Conservation (phyloP, 108 stramenopile genomes). For the Fistulifera pelliculosa region DNA sequence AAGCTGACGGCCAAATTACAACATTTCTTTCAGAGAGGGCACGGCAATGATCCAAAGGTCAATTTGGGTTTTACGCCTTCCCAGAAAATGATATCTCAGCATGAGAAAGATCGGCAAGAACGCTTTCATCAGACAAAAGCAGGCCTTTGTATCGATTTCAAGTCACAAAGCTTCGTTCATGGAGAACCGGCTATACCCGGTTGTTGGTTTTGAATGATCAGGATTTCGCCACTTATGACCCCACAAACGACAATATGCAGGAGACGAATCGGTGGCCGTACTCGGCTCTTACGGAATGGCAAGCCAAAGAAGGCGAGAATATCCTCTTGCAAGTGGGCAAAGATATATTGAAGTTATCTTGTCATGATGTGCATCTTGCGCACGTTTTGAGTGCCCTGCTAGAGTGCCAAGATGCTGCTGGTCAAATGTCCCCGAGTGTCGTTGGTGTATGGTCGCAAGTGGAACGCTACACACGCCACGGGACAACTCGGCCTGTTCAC, state of each 20-base stretch:
- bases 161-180: constrained; percentile 44
- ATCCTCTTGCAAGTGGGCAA: constrained; percentile 33
- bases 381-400: constrained; percentile 31
- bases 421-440: not conserved
- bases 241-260: constrained; percentile 21
- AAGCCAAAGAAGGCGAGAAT: constrained; percentile 29
- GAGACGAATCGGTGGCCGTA: constrained; percentile 55
- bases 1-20: not conserved
- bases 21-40: not conserved
- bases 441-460: constrained; percentile 12
- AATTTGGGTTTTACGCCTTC: constrained; percentile 42
- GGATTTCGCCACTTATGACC: constrained; percentile 42
- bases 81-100: constrained; percentile 28
- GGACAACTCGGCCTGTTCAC: constrained; percentile 19
- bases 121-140: not conserved
- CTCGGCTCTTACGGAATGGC: constrained; percentile 21
- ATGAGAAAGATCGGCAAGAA: constrained; percentile 27
- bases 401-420: constrained; percentile 18
- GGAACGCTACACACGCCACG: constrained; percentile 36
- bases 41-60: constrained; percentile 5
- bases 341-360: constrained; percentile 56
- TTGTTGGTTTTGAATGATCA: constrained; percentile 37
- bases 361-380: constrained; percentile 29
- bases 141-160: constrained; percentile 31
- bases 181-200: constrained; percentile 58